Evolutionary conservation across 2,329 filamentous ascomycete genomes (phyloP).

Genomic region (Cordyceps cateniannulata): DNA sequence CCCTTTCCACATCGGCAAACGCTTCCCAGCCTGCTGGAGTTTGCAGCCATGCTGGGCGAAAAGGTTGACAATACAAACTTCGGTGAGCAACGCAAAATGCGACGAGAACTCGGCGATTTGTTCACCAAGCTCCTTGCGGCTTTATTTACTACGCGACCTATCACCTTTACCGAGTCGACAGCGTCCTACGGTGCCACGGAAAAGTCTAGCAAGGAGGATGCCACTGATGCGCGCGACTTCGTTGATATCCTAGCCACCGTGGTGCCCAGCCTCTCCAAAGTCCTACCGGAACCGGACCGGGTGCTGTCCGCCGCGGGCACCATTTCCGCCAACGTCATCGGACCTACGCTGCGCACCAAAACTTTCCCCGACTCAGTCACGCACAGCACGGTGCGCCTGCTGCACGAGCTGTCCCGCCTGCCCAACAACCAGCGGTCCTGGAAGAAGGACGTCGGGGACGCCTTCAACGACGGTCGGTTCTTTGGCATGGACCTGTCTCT

Average conservation of each 20-base stretch:
- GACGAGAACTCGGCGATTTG: conserved; percentile 81
- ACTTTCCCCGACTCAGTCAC: conserved; percentile 81
- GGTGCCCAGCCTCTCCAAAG: conserved; percentile 72
- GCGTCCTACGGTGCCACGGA: conserved; percentile 27
- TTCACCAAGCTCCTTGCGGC: conserved; percentile 83
- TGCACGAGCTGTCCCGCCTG: conserved; percentile 71
- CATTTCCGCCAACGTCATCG: conserved; percentile 78
- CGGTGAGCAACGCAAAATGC: conserved; percentile 88
- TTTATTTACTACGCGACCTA: conserved; percentile 85
- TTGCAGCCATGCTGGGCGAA: conserved; percentile 81
- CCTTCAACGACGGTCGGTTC: conserved; percentile 84
- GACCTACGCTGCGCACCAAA: conserved; percentile 75
- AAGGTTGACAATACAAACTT: conserved; percentile 98
- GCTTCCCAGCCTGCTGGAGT: conserved; percentile 77
- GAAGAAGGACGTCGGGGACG: conserved; percentile 88
- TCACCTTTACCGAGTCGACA: conserved; percentile 59
- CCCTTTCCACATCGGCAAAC: conserved; percentile 93
- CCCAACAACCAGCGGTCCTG: conserved; percentile 79
- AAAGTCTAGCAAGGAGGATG: conserved; percentile 30
- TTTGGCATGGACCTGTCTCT: conserved; percentile 64
- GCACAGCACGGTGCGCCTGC: conserved; percentile 60
- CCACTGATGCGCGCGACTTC: conserved; percentile 63
- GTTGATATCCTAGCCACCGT: conserved; percentile 73
- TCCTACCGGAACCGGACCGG: conserved; percentile 80
- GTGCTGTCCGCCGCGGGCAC: conserved; percentile 69